Evolutionary conservation across 1,284 basidiomycete genomes (phyloP).

Genomic region (Anthracocystis walkeri): DNA sequence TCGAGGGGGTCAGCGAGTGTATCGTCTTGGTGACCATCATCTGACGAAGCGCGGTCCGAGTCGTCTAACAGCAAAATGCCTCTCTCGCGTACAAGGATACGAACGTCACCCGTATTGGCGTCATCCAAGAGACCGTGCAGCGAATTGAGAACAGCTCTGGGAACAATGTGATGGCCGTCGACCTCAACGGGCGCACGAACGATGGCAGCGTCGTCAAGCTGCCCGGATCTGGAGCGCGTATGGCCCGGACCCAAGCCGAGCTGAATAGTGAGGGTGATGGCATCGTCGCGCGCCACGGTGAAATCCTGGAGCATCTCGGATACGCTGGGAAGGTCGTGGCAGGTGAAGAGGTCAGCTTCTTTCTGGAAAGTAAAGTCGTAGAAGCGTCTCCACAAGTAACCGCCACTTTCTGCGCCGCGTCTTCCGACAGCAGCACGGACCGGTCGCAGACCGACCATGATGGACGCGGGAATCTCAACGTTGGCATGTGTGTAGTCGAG

Average conservation of each 20-base stretch:
- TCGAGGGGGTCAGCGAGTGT: not conserved
- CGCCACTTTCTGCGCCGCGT: conserved; percentile 24
- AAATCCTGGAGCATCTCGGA: conserved; percentile 48
- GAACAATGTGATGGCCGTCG: conserved; percentile 52
- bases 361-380: conserved; percentile 49
- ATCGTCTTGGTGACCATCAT: conserved; percentile 13
- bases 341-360: conserved; percentile 58
- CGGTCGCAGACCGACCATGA: conserved; percentile 59
- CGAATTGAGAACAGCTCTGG: conserved; percentile 48
- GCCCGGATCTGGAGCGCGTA: conserved; percentile 1
- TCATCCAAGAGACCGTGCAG: conserved; percentile 61
- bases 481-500: conserved; percentile 52
- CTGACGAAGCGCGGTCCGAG: conserved; percentile 10
- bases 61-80: conserved; percentile 39
- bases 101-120: conserved; percentile 63
- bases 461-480: conserved; percentile 49
- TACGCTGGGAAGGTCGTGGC: conserved; percentile 56
- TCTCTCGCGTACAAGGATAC: conserved; percentile 63
- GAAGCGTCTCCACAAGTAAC: conserved; percentile 54
- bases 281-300: conserved; percentile 44
- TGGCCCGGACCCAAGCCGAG: conserved; percentile 56
- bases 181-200: conserved; percentile 51
- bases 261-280: conserved; percentile 60
- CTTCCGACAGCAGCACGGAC: conserved; percentile 18
- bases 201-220: conserved; percentile 12